Conservation (phyloP, 371 early-diverging fungal genomes). For the Zychaea mexicana region DNA sequence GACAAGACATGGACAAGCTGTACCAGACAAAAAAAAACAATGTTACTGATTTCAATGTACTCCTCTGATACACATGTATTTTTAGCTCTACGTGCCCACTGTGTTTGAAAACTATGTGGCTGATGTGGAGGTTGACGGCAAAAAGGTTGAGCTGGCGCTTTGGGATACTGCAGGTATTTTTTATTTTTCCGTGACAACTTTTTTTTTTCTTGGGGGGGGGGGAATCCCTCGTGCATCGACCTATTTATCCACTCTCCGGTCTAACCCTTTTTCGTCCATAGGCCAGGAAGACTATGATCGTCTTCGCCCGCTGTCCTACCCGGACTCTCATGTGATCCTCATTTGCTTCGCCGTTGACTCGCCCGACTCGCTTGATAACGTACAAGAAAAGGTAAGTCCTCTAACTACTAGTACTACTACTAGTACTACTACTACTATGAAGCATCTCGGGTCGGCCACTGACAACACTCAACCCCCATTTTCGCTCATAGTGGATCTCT, state of each 20-base stretch:
- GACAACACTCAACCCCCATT: too few species aligned
- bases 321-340: slow-evolving; percentile 95
- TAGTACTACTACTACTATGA: too few species aligned
- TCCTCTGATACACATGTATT: not conserved
- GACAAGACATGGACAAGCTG: too few species aligned
- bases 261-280: slow-evolving; percentile 28
- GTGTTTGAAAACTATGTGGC: slow-evolving; percentile 97
- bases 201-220: not conserved
- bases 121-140: slow-evolving; percentile 92
- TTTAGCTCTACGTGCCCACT: slow-evolving; percentile 81
- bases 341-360: slow-evolving; percentile 95
- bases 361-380: slow-evolving; percentile 95
- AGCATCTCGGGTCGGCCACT: not conserved
- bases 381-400: slow-evolving; percentile 82
- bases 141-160: slow-evolving; percentile 90
- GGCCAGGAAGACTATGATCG: slow-evolving; percentile 96
- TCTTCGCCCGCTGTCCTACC: slow-evolving; percentile 96
- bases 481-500: slow-evolving; percentile 79
- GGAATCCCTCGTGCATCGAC: slow-evolving; percentile 12
- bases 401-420: too few species aligned
- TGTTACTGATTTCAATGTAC: not conserved
- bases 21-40: not conserved
- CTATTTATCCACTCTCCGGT: slow-evolving; percentile 7
- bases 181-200: slow-evolving; percentile 5
- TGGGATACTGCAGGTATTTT: slow-evolving; percentile 97